phyloP scores from a whole-genome alignment of 257 asterid genomes.

The Plantago major region DNA sequence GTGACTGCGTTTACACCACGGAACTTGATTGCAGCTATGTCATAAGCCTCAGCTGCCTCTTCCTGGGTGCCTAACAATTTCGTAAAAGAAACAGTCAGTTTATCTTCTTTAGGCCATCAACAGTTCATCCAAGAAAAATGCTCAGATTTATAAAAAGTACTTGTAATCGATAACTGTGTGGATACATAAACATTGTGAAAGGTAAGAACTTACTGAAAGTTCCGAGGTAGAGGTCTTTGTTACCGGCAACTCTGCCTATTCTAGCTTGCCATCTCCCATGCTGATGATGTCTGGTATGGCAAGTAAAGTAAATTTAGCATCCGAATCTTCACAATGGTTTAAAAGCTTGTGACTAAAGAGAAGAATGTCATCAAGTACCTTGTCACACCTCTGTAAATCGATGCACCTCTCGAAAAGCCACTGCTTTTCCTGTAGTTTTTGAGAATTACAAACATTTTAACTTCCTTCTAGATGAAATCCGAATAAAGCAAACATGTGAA shows the following conservation, averaged over 20 bases:
- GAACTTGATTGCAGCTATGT: conserved; percentile 63
- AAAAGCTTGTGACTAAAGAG: neutral
- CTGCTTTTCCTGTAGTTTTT: conserved; percentile 54
- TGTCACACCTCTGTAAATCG: conserved; percentile 72
- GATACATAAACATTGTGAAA: neutral
- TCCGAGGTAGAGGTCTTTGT: conserved; percentile 69
- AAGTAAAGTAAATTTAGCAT: neutral
- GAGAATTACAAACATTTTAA: neutral
- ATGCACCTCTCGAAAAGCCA: conserved; percentile 75
- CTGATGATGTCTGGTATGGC: conserved; percentile 52
- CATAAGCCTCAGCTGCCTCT: conserved; percentile 72
- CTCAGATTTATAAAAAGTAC: neutral
- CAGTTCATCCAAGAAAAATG: neutral
- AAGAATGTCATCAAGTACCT: conserved; percentile 29
- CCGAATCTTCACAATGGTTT: neutral
- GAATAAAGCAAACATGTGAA: neutral
- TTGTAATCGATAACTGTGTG: too few relatives aligned
- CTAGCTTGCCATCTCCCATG: conserved; percentile 85
- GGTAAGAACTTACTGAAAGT: conserved; percentile 49
- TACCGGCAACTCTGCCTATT: conserved; percentile 78
- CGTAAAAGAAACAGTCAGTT: neutral
- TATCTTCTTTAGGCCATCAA: neutral
- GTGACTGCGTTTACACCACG: conserved; percentile 58
- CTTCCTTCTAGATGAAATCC: neutral
- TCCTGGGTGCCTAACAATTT: conserved; percentile 51